Evolutionary conservation across 192 early-diverging fungal genomes (phyloP), one percentile per base, ranked within the genome.

Genomic region (Entomortierella beljakovae): DNA sequence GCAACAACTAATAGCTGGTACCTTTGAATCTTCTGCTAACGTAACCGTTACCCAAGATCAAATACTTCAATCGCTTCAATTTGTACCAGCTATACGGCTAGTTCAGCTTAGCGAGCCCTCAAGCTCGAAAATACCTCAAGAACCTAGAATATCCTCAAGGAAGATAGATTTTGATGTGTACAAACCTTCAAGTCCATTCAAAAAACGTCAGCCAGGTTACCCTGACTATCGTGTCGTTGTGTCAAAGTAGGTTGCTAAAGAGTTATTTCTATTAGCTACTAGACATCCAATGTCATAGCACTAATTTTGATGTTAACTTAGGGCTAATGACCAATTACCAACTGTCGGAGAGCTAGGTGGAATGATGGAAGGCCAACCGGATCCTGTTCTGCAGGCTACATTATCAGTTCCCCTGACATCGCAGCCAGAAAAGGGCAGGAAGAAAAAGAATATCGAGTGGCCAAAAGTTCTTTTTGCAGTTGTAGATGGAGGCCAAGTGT

Each of bases 171-270:
- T 76, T 61, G 74, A 83, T 29, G 83, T 85, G 1, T 87, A 87
- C 46, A 82, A 81, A 26, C 83, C 83, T 20, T 70, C 56, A 28
- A 54, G 74, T 26, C 48, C 56, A 13, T 87, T 80, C 60, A 84
- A 83, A 54, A 87, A 87, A 54, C 64, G 82, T 13, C 68, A 83
- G n/a, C 83, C 86, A 7, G 80, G 86, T 15, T 56, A 51, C 10
- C 86, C 86, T 26, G 75, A 84, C 52, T 85, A 76, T 57, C 74
- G 67, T 2, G 70, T 87, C 6, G 70, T 73, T 8, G 86, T 87
- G 8, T 40, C 37, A 43, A 76, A 71, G 85, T 84, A 71, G 49
- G 43, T 46, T 15, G 15, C 11, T 11, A 46, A 6, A 13, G 37
- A 6, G 20, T 11, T 20, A 46, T 4, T 2, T 15, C 15, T 4